Base-by-base conservation (phyloP, 1,284 basidiomycete species). In the Apiotrichum porosum region DNA sequence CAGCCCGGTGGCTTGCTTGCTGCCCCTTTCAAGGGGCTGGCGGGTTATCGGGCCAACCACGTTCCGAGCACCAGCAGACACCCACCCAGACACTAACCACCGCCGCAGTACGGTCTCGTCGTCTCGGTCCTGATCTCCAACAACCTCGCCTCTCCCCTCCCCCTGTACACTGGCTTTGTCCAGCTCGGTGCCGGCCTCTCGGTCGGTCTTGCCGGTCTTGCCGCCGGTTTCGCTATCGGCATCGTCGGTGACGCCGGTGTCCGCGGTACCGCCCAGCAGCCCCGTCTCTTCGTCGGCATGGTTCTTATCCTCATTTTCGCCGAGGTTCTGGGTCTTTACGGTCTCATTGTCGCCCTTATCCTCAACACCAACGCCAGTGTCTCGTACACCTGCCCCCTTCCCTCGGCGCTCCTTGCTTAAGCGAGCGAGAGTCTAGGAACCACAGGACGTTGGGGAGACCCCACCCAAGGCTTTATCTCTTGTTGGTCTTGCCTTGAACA, bases 221-320 rank as follows among this genome's bases (percentile, higher is more conserved):
- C 89, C 15, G 89, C 89, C 46, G 90, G 89, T 41, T 90, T 89
- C 68, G 89, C 89, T 15, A 90, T 93, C 63, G 89, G 93, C 57
- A 88, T 97, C 67, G 93, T 97, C 50, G 91, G 94, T 72, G 90
- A 97, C 71, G 88, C 93, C 54, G 89, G 90, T 80, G 89, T 92
- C 34, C 80, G 90, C 52, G 87, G 87, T 49, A 89, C 87, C 51
- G 86, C 87, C 46, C 87, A 94, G 71, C 91, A 97, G 76, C 88
- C 90, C 38, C 80, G 89, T 66, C 79, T 97, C 57, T 97, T 91
- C 75, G 93, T 97, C 65, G 88, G 69, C 51, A 72, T 72, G 69
- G 83, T 89, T 37, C 82, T 89, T 45, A 88, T 90, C 59, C 83
- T 93, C 68, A 94, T 94, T 73, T 93, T 95, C 70, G 89, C 88